Base-by-base conservation (phyloP, 495 filamentous ascomycete genomes). In the Daldinia caldariorum region DNA sequence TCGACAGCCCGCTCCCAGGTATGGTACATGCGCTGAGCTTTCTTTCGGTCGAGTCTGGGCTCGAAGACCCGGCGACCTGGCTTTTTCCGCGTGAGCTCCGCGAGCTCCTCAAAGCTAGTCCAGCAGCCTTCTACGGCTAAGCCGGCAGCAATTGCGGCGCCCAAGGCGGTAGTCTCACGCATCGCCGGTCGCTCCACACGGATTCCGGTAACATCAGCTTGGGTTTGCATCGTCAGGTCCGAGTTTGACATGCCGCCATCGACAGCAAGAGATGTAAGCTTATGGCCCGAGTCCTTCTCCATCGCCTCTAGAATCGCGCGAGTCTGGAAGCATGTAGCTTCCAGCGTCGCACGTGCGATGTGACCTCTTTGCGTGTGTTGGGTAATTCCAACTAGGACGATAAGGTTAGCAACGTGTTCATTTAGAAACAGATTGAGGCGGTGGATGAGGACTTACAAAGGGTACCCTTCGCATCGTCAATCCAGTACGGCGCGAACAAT, bases 401-500 rank as follows among this genome's bases (percentile, higher is more conserved):
- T 12, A 34, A 26, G 26, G 26, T 78, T 50, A 62, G 67, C 76
- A 51, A 60, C 12, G 8, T 10, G 18, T n/a, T 32, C n/a, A 9
- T 26, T 22, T 6, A 16, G 22, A 26, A 26, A 22, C 13, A 53
- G 18, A 35, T n/a, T 62, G 50, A 49, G 54, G 49, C 10, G 1
- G 45, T 58, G 3, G 43, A 18, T n/a, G 47, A 41, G n/a, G 31
- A 81, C 88, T 83, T 83, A 91, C 89, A 94, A 20, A 95, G 88
- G 1, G 94, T 97, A 58, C 94, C 94, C 79, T 94, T 90, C 35
- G 93, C 94, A 79, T 97, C 93, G 77, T 97, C 94, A 67, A 97
- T 97, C 94, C 94, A 98, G 78, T 97, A 97, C n/a, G 94, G 94
- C 16, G 94, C 94, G 78, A 97, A 97, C 1, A 98, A 84, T 66